Evolutionary conservation across 2,329 filamentous ascomycete species (phyloP).

Genomic region (Xylogone sp.): DNA sequence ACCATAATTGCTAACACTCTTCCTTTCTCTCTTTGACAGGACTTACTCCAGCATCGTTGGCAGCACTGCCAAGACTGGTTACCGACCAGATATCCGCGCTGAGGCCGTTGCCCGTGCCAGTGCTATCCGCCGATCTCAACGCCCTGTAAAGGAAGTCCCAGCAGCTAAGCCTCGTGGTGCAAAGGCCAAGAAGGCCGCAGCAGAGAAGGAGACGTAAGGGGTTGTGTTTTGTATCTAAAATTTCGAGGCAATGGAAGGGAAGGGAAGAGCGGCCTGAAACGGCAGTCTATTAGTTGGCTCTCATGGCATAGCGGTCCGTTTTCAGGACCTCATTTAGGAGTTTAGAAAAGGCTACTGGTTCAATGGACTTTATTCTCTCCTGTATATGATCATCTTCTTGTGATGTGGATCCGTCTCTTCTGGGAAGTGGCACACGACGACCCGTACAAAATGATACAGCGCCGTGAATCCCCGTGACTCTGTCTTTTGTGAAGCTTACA

Average conservation of each 20-base stretch:
- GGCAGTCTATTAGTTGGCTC: background rate
- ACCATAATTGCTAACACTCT: background rate
- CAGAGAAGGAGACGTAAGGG: conserved; percentile 40
- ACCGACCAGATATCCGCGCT: conserved; percentile 75
- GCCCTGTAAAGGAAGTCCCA: conserved; percentile 69
- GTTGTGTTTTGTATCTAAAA: background rate
- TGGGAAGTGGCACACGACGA: no score
- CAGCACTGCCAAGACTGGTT: conserved; percentile 76
- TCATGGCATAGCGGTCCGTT: background rate
- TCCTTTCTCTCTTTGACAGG: conserved; percentile 42
- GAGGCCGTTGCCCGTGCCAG: conserved; percentile 82
- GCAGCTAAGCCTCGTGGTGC: conserved; percentile 74
- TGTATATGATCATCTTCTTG: background rate
- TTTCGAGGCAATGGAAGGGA: conserved; percentile 3
- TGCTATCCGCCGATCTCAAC: conserved; percentile 77
- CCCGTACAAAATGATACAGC: no score
- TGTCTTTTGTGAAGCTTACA: no score
- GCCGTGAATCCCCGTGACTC: no score
- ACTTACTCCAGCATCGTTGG: conserved; percentile 87
- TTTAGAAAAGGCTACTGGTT: background rate
- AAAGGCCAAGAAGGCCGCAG: conserved; percentile 71
- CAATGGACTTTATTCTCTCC: background rate
- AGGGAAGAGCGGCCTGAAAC: conserved; percentile 7
- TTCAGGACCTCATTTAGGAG: background rate
- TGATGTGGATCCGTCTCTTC: no score